Evolutionary conservation across 2,329 filamentous ascomycete genomes (phyloP), one percentile per base, ranked within the genome.

Genomic region (Hypomyces rosellus): DNA sequence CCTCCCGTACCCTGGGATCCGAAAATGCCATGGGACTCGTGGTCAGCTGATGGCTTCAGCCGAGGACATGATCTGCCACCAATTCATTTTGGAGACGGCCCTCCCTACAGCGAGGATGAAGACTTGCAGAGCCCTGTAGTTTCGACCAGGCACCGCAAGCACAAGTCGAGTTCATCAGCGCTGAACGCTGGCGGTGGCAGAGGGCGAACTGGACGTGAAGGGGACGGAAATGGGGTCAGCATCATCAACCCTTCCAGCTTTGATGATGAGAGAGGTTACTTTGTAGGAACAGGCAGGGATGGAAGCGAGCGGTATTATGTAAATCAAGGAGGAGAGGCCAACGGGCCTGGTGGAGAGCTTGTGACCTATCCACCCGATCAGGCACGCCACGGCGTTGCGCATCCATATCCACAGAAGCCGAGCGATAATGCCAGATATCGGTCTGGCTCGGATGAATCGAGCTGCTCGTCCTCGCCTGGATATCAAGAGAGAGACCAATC

Each of bases 81-180:
- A 16, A 90, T 93, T 64, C 82, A 89, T 45, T 92, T 93, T 60
- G 88, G 82, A 4, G 89, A 93, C 63, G 91, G 91, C 0, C 91
- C 91, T 18, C 92, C 91, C 2, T 97, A 90, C 73, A 95, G 89
- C 67, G 91, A 96, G 70, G 91, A 97, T 62, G 90, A 97, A 60
- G 93, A 97, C 67, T 77, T 96, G 40, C 89, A 93, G 63, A 95
- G 90, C 64, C 91, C 91, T 0, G 88, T 96, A 15, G 89, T 91
- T 13, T 89, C 86, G 57, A 87, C 87, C 37, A 79, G 88, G 51
- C 90, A 95, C 67, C 86, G 87, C 63, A 95, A 93, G 69, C 86
- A 91, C 70, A 95, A 88, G 67, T 88, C 86, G 3, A 77, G 80
- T 1, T 76, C 76, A 2, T 75, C 77, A 15, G 69, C 75, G 4